phyloP scores from a whole-genome alignment of 2,329 filamentous ascomycete species.

The Tolypocladium cylindrosporum region DNA sequence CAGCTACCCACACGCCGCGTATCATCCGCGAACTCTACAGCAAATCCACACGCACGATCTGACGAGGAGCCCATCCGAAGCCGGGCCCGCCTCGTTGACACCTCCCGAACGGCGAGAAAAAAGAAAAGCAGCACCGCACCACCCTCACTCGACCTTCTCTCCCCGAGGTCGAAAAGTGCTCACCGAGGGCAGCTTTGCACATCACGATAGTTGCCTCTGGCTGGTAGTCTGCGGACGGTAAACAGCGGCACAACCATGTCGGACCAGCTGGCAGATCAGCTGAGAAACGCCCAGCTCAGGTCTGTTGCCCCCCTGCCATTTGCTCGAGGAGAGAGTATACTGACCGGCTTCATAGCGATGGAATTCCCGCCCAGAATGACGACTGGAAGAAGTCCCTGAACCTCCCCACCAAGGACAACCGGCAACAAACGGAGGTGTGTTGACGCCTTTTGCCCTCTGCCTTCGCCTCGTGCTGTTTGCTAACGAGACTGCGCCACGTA shows the following conservation, averaged over 20 bases:
- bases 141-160: neutral
- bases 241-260: conserved; percentile 24
- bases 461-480: conserved; percentile 2
- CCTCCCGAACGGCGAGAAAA: neutral
- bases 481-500: neutral
- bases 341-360: conserved; percentile 28
- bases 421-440: conserved; percentile 70
- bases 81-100: neutral
- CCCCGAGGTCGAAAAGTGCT: neutral
- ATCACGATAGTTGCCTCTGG: conserved; percentile 8
- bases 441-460: neutral
- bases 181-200: conserved; percentile 8
- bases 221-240: conserved; percentile 15
- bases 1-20: neutral
- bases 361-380: conserved; percentile 32
- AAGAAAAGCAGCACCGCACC: neutral
- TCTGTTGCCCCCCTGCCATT: conserved; percentile 13
- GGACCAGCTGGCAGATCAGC: conserved; percentile 35
- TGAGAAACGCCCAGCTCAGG: conserved; percentile 31
- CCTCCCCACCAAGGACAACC: conserved; percentile 61
- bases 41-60: neutral
- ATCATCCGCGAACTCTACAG: neutral
- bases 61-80: neutral
- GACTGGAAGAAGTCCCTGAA: conserved; percentile 71
- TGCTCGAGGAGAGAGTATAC: conserved; percentile 2